These are phyloP conservation scores for Tolypocladium nubicola DNA, from an alignment of 2,329 filamentous ascomycete genomes.

Conservation along the genomic window DNA sequence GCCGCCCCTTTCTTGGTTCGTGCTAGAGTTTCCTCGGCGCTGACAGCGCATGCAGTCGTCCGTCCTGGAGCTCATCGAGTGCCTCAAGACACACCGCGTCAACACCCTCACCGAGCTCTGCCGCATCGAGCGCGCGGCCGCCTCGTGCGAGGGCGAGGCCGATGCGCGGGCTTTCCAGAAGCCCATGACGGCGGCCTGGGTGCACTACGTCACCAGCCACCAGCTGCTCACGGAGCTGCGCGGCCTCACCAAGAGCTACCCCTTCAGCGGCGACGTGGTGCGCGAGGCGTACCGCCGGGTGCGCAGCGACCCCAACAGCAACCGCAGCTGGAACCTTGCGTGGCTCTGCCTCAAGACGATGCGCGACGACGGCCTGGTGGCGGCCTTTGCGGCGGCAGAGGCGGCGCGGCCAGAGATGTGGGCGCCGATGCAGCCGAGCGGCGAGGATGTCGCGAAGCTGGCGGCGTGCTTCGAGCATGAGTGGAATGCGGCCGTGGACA, in stretches of 20 bases:
- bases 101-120: conserved; percentile 66
- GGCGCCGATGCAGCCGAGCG: conserved; percentile 46
- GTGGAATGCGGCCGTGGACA: conserved; percentile 54
- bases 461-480: conserved; percentile 53
- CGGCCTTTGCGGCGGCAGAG: conserved; percentile 49
- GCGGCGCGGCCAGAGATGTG: conserved; percentile 59
- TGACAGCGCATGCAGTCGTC: conserved; percentile 29
- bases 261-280: conserved; percentile 54
- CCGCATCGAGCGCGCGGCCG: conserved; percentile 57
- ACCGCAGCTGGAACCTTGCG: conserved; percentile 65
- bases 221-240: conserved; percentile 61
- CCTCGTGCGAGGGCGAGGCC: conserved; percentile 44
- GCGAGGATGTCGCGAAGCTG: conserved; percentile 47
- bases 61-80: conserved; percentile 50
- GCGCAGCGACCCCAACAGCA: conserved; percentile 50
- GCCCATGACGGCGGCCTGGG: conserved; percentile 62
- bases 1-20: not conserved
- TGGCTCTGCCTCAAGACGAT: conserved; percentile 63
- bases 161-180: conserved; percentile 46
- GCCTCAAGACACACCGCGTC: conserved; percentile 54
- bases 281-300: conserved; percentile 57
- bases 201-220: conserved; percentile 60
- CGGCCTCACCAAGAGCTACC: conserved; percentile 55
- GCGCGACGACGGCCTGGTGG: conserved; percentile 48
- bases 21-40: not conserved